These are phyloP conservation scores for Rhizopogon vesiculosus DNA, from an alignment of 768 basidiomycete genomes.

Conservation along the genomic window DNA sequence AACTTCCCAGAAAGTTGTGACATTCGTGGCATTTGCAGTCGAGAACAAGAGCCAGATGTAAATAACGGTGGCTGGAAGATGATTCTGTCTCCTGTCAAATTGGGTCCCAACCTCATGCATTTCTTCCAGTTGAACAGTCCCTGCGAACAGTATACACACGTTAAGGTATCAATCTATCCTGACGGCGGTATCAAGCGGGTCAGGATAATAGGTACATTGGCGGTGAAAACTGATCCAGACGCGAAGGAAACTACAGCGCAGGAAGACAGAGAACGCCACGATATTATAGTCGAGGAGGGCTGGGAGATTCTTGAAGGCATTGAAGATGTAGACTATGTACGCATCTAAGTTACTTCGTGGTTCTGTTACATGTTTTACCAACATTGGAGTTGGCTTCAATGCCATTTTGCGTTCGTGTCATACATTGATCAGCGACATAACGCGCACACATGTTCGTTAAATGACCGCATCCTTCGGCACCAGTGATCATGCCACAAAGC, in stretches of 20 bases:
- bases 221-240: neutral
- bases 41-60: conserved; percentile 34
- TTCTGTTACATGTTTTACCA: too few species aligned
- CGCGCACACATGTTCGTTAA: too few species aligned
- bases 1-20: conserved; percentile 92
- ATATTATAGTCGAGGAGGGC: neutral
- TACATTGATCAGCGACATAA: too few species aligned
- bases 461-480: too few species aligned
- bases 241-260: neutral
- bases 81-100: conserved; percentile 70
- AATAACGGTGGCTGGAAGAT: conserved; percentile 54
- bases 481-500: too few species aligned
- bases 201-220: conserved; percentile 56
- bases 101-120: conserved; percentile 87
- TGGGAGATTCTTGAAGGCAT: neutral
- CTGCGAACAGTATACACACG: conserved; percentile 66
- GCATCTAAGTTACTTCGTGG: too few species aligned
- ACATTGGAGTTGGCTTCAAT: too few species aligned
- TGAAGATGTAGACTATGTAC: neutral
- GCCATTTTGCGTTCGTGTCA: too few species aligned
- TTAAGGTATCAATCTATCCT: conserved; percentile 85
- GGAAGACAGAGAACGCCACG: too few species aligned
- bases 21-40: conserved; percentile 50
- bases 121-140: conserved; percentile 74
- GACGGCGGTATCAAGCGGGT: conserved; percentile 95